Evolutionary conservation across 179 eudicot genomes (phyloP).

Genomic region (Gypsophila paniculata): DNA sequence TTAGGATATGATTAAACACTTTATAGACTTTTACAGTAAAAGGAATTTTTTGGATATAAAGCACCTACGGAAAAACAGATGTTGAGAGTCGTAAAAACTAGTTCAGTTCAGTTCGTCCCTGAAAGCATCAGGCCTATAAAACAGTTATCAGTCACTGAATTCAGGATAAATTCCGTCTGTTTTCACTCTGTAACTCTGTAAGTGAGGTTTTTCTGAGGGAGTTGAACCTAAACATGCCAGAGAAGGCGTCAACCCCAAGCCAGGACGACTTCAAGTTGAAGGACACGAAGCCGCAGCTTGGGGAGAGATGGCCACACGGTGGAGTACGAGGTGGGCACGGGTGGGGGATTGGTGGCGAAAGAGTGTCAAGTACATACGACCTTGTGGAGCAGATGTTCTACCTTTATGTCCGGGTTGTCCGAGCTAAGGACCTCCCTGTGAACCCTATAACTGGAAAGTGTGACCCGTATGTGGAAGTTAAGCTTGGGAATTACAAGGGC

Average conservation of each 20-base stretch:
- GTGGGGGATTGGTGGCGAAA: slow-evolving; percentile 38
- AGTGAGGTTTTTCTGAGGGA: no score
- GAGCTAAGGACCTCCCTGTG: slow-evolving; percentile 43
- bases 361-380: slow-evolving; percentile 36
- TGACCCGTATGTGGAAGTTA: no score
- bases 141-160: slow-evolving; percentile 8
- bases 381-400: slow-evolving; percentile 37
- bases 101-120: not conserved
- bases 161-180: not conserved
- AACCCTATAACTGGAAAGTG: slow-evolving; percentile 20
- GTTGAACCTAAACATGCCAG: slow-evolving; percentile 18
- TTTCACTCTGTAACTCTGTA: not conserved
- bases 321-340: slow-evolving; percentile 41
- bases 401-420: slow-evolving; percentile 39
- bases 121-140: not conserved
- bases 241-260: slow-evolving; percentile 25
- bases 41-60: not conserved
- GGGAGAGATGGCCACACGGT: slow-evolving; percentile 51
- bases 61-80: not conserved
- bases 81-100: not conserved
- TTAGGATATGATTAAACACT: not conserved
- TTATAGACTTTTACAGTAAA: not conserved
- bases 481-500: no score
- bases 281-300: slow-evolving; percentile 44
- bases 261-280: slow-evolving; percentile 40